Evolutionary conservation across 352 stramenopile species (phyloP).

Genomic region (Globisporangium viniferum): DNA sequence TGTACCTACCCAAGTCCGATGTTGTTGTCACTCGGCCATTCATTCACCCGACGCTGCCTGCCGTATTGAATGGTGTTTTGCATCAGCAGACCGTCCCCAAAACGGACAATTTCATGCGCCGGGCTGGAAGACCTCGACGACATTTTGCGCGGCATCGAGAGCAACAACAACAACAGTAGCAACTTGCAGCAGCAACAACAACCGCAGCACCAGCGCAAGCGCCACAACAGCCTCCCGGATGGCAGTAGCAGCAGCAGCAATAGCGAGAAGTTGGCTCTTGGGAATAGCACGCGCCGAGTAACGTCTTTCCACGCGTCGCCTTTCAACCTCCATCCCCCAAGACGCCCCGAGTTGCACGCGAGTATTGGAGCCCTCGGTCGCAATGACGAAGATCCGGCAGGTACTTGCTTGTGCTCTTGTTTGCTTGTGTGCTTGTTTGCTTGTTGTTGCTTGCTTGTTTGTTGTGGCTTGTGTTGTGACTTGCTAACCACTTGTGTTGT

Average conservation of each 20-base stretch:
- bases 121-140: conserved; percentile 52
- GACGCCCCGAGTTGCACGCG: background rate
- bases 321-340: background rate
- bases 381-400: background rate
- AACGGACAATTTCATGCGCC: conserved; percentile 55
- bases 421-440: background rate
- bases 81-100: conserved; percentile 43
- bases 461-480: background rate
- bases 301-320: conserved; percentile 13
- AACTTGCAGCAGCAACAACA: conserved; percentile 1
- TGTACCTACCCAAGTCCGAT: background rate
- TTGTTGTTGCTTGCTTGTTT: background rate
- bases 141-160: conserved; percentile 29
- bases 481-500: background rate
- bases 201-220: conserved; percentile 35
- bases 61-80: background rate
- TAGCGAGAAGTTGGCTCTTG: background rate
- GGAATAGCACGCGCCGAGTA: background rate
- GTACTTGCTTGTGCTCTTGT: background rate
- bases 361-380: background rate
- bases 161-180: background rate
- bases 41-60: background rate
- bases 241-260: conserved; percentile 26
- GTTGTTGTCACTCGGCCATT: background rate
- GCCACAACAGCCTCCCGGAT: conserved; percentile 41